Evolutionary conservation across 1,284 basidiomycete genomes (phyloP), one percentile per base, ranked within the genome.

Genomic region (Rugosomyces carneus): DNA sequence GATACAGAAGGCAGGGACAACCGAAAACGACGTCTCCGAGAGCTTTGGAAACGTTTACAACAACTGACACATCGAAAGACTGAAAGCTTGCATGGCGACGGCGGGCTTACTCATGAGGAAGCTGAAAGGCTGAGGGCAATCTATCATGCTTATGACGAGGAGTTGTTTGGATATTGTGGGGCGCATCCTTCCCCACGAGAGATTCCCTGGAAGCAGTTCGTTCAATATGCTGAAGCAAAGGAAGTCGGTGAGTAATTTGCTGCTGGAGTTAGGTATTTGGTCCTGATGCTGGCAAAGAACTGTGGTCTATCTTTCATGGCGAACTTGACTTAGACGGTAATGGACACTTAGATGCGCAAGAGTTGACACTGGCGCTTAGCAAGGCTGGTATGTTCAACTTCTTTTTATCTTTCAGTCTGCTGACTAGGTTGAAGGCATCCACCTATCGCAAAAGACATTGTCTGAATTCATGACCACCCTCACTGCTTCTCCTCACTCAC

Each of bases 291-390:
- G 19, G 15, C 5, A 52, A 58, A 84, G 89, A 94, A 64, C 71
- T 94, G 37, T 94, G 93, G 92, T 73, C 79, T 45, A 83, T 92
- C 49, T 94, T 95, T 64, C 89, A 93, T 57, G 79, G 88, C 53
- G 83, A 92, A 54, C 75, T 94, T 31, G 92, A 94, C 67, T 70
- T 89, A 48, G 91, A 94, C 58, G 78, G 83, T 24, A 90, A 94
- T 64, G 92, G 90, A 2, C 78, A 78, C 49, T 65, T 94, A 21
- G 90, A 93, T 55, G 70, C 78, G 5, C 66, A 72, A 11, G 91
- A 94, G 60, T 74, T 94, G 48, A 66, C 75, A 40, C 60, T 72
- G 29, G 89, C 89, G 6, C 67, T 94, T 42, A 65, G 68, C 42
- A 82, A 83, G 63, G 84, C 86, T 58, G 89, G 89, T 87, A 53